Evolutionary conservation across 176 grass and related monocot genomes (phyloP).

Genomic region (Cocos nucifera): DNA sequence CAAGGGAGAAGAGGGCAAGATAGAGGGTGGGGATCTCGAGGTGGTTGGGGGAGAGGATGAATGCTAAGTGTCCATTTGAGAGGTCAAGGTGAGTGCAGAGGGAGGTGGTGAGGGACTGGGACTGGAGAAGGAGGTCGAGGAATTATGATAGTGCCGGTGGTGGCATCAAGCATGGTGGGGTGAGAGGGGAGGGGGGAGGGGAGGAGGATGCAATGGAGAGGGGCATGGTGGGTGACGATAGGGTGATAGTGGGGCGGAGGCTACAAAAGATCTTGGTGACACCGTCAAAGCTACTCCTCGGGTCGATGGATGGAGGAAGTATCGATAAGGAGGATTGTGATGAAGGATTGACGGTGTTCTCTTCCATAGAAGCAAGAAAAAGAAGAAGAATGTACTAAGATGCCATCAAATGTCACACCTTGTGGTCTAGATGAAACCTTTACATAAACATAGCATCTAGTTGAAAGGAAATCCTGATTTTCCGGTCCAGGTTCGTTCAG

Average conservation of each 20-base stretch:
- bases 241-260: not conserved
- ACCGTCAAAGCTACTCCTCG: not conserved
- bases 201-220: conserved; percentile 1
- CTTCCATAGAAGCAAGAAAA: too few species aligned
- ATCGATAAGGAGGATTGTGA: too few species aligned
- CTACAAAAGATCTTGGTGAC: conserved; percentile 5
- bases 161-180: conserved; percentile 24
- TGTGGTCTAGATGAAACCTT: conserved; percentile 37
- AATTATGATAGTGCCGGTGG: conserved; percentile 23
- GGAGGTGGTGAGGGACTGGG: conserved; percentile 1
- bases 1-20: conserved; percentile 2
- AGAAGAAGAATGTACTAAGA: not conserved
- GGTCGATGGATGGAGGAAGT: not conserved
- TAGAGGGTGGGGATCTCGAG: conserved; percentile 1
- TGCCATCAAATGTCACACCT: conserved; percentile 32
- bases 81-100: conserved; percentile 1
- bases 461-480: too few species aligned
- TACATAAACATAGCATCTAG: conserved; percentile 24
- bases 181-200: not conserved
- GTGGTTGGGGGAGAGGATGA: not conserved
- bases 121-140: too few species aligned
- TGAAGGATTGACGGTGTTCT: too few species aligned
- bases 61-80: not conserved
- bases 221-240: not conserved
- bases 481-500: too few species aligned